Conservation (phyloP, 805 yeast genomes). For the Candida piceae region DNA sequence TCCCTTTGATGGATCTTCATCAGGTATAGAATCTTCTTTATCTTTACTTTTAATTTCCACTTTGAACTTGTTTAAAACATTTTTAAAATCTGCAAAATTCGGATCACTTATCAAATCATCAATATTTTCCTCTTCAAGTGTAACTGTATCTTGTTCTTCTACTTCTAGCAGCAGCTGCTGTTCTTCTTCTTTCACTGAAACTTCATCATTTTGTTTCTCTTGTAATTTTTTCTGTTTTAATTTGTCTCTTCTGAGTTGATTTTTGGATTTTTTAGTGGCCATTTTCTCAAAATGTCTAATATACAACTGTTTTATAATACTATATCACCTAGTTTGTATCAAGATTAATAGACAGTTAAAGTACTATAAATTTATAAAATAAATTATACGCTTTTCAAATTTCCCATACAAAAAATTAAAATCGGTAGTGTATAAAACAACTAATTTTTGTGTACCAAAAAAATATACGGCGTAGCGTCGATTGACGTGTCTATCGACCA, state of each 20-base stretch:
- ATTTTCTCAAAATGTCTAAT: too few relatives aligned
- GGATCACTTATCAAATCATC: slow-evolving; percentile 8
- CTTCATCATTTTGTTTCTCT: neutral
- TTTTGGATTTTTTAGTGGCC: slow-evolving; percentile 39
- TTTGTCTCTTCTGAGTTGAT: slow-evolving; percentile 48
- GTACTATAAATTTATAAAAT: too few relatives aligned
- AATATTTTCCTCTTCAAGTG: slow-evolving; percentile 3
- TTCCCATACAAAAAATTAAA: too few relatives aligned
- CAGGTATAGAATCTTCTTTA: neutral
- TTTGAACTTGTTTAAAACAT: slow-evolving; percentile 20
- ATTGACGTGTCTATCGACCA: too few relatives aligned
- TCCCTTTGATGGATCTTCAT: slow-evolving; percentile 6
- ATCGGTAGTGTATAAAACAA: too few relatives aligned
- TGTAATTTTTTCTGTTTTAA: slow-evolving; percentile 31
- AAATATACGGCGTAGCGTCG: too few relatives aligned
- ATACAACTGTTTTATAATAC: too few relatives aligned
- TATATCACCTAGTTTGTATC: too few relatives aligned
- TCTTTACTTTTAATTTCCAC: neutral
- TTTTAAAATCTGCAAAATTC: slow-evolving; percentile 12
- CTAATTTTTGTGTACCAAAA: too few relatives aligned
- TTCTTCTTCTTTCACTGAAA: too few relatives aligned
- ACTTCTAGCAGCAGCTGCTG: neutral
- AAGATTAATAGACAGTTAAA: too few relatives aligned
- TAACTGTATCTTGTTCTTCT: slow-evolving; percentile 3
- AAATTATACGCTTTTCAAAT: too few relatives aligned